Conservation (phyloP, 768 basidiomycete genomes). For the Pulveroboletus sp. region DNA sequence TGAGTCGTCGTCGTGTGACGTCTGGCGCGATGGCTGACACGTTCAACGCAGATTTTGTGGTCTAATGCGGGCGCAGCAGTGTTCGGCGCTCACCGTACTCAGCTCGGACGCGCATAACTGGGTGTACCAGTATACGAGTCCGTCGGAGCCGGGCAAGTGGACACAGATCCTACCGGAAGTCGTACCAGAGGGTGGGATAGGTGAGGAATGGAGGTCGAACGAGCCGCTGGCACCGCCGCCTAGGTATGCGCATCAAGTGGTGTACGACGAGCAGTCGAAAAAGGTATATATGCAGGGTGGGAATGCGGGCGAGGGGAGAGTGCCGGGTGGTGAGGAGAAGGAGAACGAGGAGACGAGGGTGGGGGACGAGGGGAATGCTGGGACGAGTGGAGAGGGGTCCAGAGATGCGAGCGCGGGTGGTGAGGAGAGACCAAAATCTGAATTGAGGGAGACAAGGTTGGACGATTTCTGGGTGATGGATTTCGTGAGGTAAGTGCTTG, state of each 20-base stretch:
- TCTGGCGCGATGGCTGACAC: not conserved
- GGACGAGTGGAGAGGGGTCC: slow-evolving; percentile 15
- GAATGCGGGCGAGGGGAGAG: slow-evolving; percentile 50
- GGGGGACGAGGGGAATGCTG: not conserved
- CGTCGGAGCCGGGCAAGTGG: slow-evolving; percentile 60
- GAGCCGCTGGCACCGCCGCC: slow-evolving; percentile 47
- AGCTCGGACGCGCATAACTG: slow-evolving; percentile 55
- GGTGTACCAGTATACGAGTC: slow-evolving; percentile 58
- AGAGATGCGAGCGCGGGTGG: slow-evolving; percentile 2
- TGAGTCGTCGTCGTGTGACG: slow-evolving; percentile 23
- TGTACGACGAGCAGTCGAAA: slow-evolving; percentile 57
- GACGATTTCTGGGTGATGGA: slow-evolving; percentile 80
- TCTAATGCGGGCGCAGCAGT: slow-evolving; percentile 39
- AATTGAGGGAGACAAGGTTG: slow-evolving; percentile 44
- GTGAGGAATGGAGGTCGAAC: slow-evolving; percentile 1
- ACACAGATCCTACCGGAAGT: slow-evolving; percentile 48
- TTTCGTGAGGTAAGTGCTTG: slow-evolving; percentile 49
- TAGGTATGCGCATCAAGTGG: slow-evolving; percentile 71
- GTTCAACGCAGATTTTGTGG: slow-evolving; percentile 54
- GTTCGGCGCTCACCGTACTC: slow-evolving; percentile 39
- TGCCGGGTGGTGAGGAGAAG: slow-evolving; percentile 19
- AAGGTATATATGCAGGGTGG: slow-evolving; percentile 73
- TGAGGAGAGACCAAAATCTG: slow-evolving; percentile 6
- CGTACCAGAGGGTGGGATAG: not conserved
- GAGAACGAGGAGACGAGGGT: slow-evolving; percentile 13